A percentile compares a stretch with the other conserved stretches of the same genome.
phyloP scores from a whole-genome alignment of 2,329 filamentous ascomycete genomes.

The Myriosclerotinia curreyana region DNA sequence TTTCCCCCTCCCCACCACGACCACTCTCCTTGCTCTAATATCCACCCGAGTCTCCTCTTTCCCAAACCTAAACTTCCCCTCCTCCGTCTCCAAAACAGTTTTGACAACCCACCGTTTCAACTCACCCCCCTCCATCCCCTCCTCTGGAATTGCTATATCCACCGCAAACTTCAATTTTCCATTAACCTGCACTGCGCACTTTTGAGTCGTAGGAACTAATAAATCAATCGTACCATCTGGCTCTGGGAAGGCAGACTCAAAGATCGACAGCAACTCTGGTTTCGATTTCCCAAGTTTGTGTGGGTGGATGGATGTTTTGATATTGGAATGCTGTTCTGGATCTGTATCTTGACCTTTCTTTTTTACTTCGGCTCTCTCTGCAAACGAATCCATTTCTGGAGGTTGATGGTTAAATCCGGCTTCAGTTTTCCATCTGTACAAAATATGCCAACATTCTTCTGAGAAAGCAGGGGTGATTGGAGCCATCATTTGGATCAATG shows the following conservation, averaged over 20 bases:
- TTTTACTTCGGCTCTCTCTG: too few species aligned
- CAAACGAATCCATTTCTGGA: too few species aligned
- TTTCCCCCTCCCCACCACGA: conserved; percentile 64
- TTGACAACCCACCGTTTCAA: conserved; percentile 60
- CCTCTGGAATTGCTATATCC: conserved; percentile 55
- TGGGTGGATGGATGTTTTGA: too few species aligned
- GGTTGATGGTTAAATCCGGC: not conserved
- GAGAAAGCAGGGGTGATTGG: conserved; percentile 78
- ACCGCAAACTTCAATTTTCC: conserved; percentile 71
- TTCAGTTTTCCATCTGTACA: not conserved
- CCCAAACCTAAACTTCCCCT: conserved; percentile 51
- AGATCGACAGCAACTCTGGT: conserved; percentile 39
- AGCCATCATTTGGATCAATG: conserved; percentile 68
- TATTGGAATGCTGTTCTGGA: too few species aligned
- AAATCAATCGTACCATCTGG: conserved; percentile 51
- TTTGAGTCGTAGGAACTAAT: conserved; percentile 50
- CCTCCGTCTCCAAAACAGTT: conserved; percentile 58
- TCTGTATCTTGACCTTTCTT: too few species aligned
- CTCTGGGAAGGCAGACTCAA: conserved; percentile 55
- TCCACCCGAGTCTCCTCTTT: conserved; percentile 44
- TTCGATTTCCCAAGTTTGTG: too few species aligned
- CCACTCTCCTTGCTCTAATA: conserved; percentile 57
- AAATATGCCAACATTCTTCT: conserved; percentile 67
- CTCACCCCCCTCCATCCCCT: conserved; percentile 43
- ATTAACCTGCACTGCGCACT: conserved; percentile 72